Conservation (phyloP, 306 rosid species). For the Vachellia collinsii region DNA sequence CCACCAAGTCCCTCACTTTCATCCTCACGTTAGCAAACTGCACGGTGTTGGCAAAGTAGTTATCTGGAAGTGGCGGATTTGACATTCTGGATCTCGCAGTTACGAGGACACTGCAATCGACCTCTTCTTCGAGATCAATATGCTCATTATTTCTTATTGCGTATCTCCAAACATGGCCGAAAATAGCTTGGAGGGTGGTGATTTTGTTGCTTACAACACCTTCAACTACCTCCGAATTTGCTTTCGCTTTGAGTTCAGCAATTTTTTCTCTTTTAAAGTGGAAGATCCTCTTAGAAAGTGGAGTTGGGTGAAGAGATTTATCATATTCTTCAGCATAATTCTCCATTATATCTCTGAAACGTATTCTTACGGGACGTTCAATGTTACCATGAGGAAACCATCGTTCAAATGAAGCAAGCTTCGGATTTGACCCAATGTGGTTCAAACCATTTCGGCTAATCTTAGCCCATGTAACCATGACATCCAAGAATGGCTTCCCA, state of each 20-base stretch:
- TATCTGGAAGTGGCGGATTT: not conserved
- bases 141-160: not conserved
- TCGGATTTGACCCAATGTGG: not conserved
- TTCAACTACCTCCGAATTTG: not conserved
- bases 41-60: not conserved
- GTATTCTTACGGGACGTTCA: not conserved
- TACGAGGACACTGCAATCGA: not conserved
- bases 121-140: not conserved
- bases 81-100: not conserved
- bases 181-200: not conserved
- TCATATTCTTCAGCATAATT: not conserved
- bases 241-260: not conserved
- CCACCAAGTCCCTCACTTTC: not conserved
- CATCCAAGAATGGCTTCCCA: not conserved
- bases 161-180: not conserved
- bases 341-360: not conserved
- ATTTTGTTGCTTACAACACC: not conserved
- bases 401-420: not conserved
- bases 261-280: not conserved
- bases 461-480: not conserved
- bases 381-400: not conserved
- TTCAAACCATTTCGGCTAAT: not conserved
- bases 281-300: not conserved
- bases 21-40: not conserved
- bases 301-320: not conserved